phyloP scores from a whole-genome alignment of 371 early-diverging fungal genomes.

The Saksenaea vasiformis region DNA sequence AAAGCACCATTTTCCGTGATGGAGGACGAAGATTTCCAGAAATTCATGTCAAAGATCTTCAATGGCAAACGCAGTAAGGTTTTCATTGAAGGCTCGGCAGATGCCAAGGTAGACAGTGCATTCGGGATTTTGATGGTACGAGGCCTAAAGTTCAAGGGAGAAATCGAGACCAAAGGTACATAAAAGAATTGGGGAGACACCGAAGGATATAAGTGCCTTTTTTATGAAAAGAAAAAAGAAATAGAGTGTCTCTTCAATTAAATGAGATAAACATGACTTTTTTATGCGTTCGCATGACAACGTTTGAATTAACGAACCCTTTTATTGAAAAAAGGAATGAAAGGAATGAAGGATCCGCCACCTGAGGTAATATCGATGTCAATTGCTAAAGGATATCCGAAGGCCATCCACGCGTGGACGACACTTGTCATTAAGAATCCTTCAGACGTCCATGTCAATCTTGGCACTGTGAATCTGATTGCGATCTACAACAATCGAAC shows the following conservation, averaged over 20 bases:
- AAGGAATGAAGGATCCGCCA: conserved; percentile 43
- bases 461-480: conserved; percentile 33
- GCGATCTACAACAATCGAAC: conserved; percentile 25
- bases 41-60: conserved; percentile 22
- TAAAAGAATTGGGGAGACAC: conserved; percentile 4
- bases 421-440: conserved; percentile 37
- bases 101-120: conserved; percentile 39
- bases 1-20: conserved; percentile 42
- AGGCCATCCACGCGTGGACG: conserved; percentile 28
- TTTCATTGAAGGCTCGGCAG: conserved; percentile 41
- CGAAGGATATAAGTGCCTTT: background rate
- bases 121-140: conserved; percentile 41
- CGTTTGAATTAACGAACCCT: background rate
- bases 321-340: conserved; percentile 31
- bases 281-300: background rate
- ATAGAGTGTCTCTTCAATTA: background rate
- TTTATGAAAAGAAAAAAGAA: too few relatives aligned
- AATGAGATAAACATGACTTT: conserved; percentile 3
- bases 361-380: conserved; percentile 34
- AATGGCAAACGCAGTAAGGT: conserved; percentile 19
- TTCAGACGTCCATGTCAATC: conserved; percentile 38
- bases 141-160: conserved; percentile 43
- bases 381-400: conserved; percentile 29
- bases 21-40: conserved; percentile 46
- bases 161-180: conserved; percentile 42